These are phyloP conservation scores for Cyberlindnera sargentensis DNA, from an alignment of 805 yeast genomes.

Conservation along the genomic window DNA sequence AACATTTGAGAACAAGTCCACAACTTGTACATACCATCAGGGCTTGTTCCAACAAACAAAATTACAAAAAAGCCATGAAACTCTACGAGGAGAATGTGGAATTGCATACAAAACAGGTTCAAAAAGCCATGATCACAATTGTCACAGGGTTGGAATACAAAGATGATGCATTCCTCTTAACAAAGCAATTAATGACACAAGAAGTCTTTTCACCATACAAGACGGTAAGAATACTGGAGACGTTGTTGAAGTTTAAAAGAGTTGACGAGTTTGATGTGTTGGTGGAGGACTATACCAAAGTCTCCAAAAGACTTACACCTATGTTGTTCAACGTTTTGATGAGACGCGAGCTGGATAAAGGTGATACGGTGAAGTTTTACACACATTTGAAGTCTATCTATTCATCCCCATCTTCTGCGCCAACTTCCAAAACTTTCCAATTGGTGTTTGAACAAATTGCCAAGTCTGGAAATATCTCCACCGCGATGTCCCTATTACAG, in stretches of 20 bases:
- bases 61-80: conserved; percentile 3
- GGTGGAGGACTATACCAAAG: neutral
- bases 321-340: conserved; percentile 8
- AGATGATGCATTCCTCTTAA: conserved; percentile 2
- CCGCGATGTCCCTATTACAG: conserved; percentile 13
- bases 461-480: conserved; percentile 14
- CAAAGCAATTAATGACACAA: neutral
- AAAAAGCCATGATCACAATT: conserved; percentile 5
- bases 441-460: conserved; percentile 15
- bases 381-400: conserved; percentile 3
- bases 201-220: conserved; percentile 2
- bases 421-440: conserved; percentile 11
- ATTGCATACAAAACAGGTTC: conserved; percentile 3
- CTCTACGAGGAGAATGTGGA: neutral
- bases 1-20: neutral
- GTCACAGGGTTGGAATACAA: conserved; percentile 4
- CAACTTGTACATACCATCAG: conserved; percentile 6
- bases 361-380: conserved; percentile 3
- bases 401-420: conserved; percentile 1
- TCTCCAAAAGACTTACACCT: neutral
- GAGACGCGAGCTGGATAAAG: conserved; percentile 1
- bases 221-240: neutral
- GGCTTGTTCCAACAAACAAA: conserved; percentile 5
- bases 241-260: neutral
- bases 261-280: conserved; percentile 6